Evolutionary conservation across 2,329 filamentous ascomycete genomes (phyloP), one percentile per base, ranked within the genome.

Genomic region (Penicillium sp.): DNA sequence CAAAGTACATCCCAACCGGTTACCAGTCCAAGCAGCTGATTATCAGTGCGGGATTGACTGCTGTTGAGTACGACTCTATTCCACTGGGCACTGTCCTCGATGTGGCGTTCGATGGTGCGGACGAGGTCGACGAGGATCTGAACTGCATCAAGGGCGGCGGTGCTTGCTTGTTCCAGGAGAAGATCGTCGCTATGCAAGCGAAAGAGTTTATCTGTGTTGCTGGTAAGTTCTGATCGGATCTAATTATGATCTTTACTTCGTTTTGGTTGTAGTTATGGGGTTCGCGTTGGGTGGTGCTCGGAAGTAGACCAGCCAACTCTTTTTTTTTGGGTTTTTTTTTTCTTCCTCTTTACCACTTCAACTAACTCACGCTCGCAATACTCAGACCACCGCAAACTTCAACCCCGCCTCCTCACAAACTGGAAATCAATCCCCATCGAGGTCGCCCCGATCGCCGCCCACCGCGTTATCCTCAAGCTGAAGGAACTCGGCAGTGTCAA

Each of bases 131-230:
- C 73, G 87, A 91, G 47, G 90, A 95, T 52, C 79, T 99, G 59
- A 99, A 97, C 77, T 91, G 93, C 72, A 97, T 99, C 80, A 97
- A 97, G 80, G 94, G 94, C 54, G 94, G 94, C 50, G 94, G 94
- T 58, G 94, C 92, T n/a, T 99, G 94, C 77, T 79, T 97, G 56
- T 96, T 96, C 80, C 94, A 97, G 76, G 94, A 99, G 79, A 99
- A 99, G 81, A 82, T 99, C 37, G 93, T 99, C 5, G 93, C 93
- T 6, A 86, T 91, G 59, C 85, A 89, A 50, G 89, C 91, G 4
- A 89, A 86, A 76, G 90, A 90, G 72, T 96, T 97, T 70, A 83
- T 97, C 62, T 93, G 90, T 68, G 91, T 95, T 57, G 91, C 91
- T 56, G 89, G 88, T 90, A 76, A 69, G 82, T 75, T 25, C 4